phyloP scores from a whole-genome alignment of 2,329 filamentous ascomycete genomes.

The Alternaria sp. region DNA sequence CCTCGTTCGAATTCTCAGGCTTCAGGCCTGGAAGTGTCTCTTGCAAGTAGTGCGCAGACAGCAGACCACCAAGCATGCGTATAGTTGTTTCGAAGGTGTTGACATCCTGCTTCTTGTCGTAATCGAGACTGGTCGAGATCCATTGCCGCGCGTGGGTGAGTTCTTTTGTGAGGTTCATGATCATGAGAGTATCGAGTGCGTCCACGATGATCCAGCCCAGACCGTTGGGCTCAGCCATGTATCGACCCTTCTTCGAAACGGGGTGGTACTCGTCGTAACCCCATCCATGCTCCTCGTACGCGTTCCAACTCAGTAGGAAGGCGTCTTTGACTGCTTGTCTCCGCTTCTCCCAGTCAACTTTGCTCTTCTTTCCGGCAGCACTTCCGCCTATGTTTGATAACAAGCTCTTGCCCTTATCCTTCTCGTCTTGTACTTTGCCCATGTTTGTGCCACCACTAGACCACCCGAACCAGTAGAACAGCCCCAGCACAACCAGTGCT shows the following conservation, averaged over 20 bases:
- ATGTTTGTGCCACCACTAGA: constrained; percentile 37
- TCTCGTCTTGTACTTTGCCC: constrained; percentile 37
- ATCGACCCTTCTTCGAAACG: constrained; percentile 74
- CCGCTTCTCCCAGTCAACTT: constrained; percentile 76
- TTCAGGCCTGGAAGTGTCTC: constrained; percentile 81
- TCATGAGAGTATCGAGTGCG: constrained; percentile 92
- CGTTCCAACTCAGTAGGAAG: constrained; percentile 90
- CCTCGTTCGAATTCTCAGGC: constrained; percentile 73
- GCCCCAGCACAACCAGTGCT: constrained; percentile 61
- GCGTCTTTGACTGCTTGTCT: constrained; percentile 85
- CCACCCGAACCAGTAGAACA: constrained; percentile 74
- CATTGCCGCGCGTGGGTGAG: constrained; percentile 86
- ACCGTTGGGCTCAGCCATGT: constrained; percentile 82
- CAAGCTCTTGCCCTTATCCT: constrained; percentile 42
- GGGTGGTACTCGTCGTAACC: constrained; percentile 90
- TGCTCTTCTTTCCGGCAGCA: constrained; percentile 33
- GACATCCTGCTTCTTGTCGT: constrained; percentile 92
- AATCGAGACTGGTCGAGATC: constrained; percentile 80
- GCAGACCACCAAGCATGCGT: constrained; percentile 90
- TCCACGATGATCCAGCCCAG: constrained; percentile 99
- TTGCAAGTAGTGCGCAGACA: constrained; percentile 95
- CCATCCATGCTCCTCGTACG: constrained; percentile 93
- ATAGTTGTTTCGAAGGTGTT: constrained; percentile 99
- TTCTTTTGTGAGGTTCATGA: constrained; percentile 94
- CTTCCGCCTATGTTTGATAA: constrained; percentile 39